Base-by-base conservation (phyloP, 768 basidiomycete species). In the Pisolithus microcarpus region DNA sequence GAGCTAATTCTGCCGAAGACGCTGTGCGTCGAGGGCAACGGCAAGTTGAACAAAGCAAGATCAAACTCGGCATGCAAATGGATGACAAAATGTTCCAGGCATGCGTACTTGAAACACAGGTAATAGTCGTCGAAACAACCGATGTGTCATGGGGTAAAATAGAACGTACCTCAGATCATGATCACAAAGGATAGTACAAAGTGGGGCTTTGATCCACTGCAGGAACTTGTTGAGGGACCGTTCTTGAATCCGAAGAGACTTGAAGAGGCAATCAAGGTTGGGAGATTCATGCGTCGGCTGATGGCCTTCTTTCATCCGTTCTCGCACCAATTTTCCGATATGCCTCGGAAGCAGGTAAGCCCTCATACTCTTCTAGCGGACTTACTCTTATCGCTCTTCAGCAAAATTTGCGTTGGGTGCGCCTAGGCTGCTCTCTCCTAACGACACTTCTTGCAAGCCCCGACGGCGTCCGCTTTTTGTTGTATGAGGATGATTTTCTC, bases 241-340 rank as follows among this genome's bases (percentile, higher is more conserved):
- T 70, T 99, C 50, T 73, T 93, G 43, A 95, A 93, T 60, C 84
- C 91, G 2, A 90, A 90, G 62, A 76, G 96, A 36, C 77, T 98
- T 65, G 95, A 99, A 62, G 96, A 99, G 68, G 91, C 91, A 3
- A 89, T 95, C 62, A 87, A 85, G 62, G 91, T 85, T 13, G 85
- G 88, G 11, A 82, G 89, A 56, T 95, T 94, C 58, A 83, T 95
- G 50, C 80, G 87, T n/a, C 76, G 91, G 31, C 70, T 99, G n/a
- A 84, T 95, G 75, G 78, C 82, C n/a, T 98, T 98, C 72, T 97
- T 87, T 64, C 87, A 95, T 62, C 96, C 96, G 1, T 87, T 90
- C 64, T 85, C 74, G 51, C 85, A 85, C 66, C 81, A 89, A 15
- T 98, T 96, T 66, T 87, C 89, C 3, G 86, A 91, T 58, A 75